Evolutionary conservation across 2,329 filamentous ascomycete species (phyloP).

Genomic region (Ceratocystis albifundus): DNA sequence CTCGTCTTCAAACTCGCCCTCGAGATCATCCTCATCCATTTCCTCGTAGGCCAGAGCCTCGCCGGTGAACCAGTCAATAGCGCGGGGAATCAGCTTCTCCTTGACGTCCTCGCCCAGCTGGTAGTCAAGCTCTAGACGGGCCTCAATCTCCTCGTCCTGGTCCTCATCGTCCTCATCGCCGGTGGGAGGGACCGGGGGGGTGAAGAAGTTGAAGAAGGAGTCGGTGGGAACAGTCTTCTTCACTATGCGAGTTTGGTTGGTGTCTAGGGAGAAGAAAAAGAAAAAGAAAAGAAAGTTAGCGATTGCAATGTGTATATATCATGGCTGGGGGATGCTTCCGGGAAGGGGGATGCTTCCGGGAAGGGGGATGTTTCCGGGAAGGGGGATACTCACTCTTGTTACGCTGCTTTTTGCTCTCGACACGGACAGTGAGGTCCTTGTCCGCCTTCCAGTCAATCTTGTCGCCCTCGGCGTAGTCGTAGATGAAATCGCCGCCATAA

Average conservation of each 20-base stretch:
- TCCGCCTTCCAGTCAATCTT: slow-evolving; percentile 94
- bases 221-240: slow-evolving; percentile 99
- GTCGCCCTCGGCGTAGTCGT: slow-evolving; percentile 95
- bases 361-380: neutral
- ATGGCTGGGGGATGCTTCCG: slow-evolving; percentile 19
- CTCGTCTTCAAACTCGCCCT: slow-evolving; percentile 80
- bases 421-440: slow-evolving; percentile 83
- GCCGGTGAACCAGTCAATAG: slow-evolving; percentile 98
- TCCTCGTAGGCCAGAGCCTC: slow-evolving; percentile 97
- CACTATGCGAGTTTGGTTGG: slow-evolving; percentile 96
- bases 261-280: slow-evolving; percentile 48
- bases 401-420: slow-evolving; percentile 99
- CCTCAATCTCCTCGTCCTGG: slow-evolving; percentile 83
- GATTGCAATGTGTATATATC: neutral
- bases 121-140: slow-evolving; percentile 95
- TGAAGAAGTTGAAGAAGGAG: slow-evolving; percentile 99
- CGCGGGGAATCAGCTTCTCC: slow-evolving; percentile 96
- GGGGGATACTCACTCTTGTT: slow-evolving; percentile 75
- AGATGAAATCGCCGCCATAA: slow-evolving; percentile 98
- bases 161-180: slow-evolving; percentile 60
- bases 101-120: slow-evolving; percentile 99
- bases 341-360: slow-evolving; percentile 27
- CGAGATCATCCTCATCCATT: slow-evolving; percentile 68
- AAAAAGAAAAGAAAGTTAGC: neutral
- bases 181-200: slow-evolving; percentile 74